phyloP scores from a whole-genome alignment of 495 filamentous ascomycete genomes.

The Aspergillus diversus region DNA sequence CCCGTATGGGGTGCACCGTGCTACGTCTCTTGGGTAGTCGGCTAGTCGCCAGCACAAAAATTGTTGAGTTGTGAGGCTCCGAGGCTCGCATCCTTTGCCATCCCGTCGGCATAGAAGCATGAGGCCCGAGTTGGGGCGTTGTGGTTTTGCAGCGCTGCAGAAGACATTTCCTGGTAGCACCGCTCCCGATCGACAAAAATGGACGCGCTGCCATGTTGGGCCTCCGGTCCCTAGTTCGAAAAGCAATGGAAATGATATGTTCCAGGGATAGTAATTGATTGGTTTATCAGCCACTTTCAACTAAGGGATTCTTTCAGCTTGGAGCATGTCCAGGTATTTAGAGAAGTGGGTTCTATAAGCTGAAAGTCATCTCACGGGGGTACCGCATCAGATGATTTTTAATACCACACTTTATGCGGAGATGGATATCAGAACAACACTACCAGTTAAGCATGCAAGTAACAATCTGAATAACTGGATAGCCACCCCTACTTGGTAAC shows the following conservation, averaged over 20 bases:
- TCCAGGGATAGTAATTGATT: not conserved
- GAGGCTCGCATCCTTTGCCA: constrained; percentile 13
- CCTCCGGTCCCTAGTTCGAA: not conserved
- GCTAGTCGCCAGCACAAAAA: constrained; percentile 11
- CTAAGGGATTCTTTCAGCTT: constrained; percentile 1
- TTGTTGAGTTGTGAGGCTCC: constrained; percentile 11
- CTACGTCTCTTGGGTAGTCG: constrained; percentile 11
- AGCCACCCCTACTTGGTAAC: not conserved
- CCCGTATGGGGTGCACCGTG: not conserved
- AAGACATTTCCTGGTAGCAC: constrained; percentile 17
- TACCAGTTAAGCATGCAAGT: not conserved
- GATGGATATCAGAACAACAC: not conserved
- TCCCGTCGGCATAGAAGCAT: constrained; percentile 2
- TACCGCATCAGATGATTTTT: not conserved
- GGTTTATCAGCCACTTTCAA: not conserved
- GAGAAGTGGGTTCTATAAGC: constrained; percentile 6
- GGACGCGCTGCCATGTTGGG: constrained; percentile 21
- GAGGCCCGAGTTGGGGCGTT: not conserved
- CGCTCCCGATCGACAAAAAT: constrained; percentile 8
- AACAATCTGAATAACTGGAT: not conserved
- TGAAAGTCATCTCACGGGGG: constrained; percentile 3
- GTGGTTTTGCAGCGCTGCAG: constrained; percentile 1
- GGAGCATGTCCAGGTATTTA: constrained; percentile 6
- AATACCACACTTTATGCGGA: not conserved
- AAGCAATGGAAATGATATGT: not conserved